phyloP scores from a whole-genome alignment of 2,329 filamentous ascomycete species.

The Neonectria sp. region DNA sequence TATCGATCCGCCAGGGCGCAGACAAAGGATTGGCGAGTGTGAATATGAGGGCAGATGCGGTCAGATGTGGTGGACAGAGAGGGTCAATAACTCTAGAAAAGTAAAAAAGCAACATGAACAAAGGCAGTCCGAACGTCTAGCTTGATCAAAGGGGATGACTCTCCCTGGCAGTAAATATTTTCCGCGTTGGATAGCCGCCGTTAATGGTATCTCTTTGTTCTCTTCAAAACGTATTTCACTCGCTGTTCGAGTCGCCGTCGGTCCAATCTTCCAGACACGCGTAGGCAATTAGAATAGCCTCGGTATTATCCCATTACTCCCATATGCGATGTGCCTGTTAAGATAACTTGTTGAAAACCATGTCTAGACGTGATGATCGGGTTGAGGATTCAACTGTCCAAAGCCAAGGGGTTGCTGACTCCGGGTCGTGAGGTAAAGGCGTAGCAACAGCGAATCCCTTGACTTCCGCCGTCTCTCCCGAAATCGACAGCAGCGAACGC shows the following conservation, averaged over 20 bases:
- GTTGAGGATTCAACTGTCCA: too few species aligned
- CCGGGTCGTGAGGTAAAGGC: too few species aligned
- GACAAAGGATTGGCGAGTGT: slow-evolving; percentile 12
- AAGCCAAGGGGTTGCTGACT: too few species aligned
- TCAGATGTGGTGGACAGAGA: slow-evolving; percentile 1
- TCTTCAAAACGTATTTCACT: neutral
- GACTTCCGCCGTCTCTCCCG: neutral
- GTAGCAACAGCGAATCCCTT: too few species aligned
- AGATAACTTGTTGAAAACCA: too few species aligned
- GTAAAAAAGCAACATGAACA: slow-evolving; percentile 5
- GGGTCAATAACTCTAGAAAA: slow-evolving; percentile 15
- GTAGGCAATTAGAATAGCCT: neutral
- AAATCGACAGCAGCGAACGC: neutral
- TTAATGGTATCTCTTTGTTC: neutral
- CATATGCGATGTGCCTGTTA: too few species aligned
- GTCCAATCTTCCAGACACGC: neutral
- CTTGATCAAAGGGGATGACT: neutral
- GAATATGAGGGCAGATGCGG: slow-evolving; percentile 4
- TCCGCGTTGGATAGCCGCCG: neutral
- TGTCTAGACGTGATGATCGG: too few species aligned
- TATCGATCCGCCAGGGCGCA: slow-evolving; percentile 8
- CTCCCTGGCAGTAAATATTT: neutral
- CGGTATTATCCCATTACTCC: too few species aligned
- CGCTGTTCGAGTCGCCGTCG: neutral
- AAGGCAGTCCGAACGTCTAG: neutral